Conservation (phyloP, 2,329 filamentous ascomycete genomes). For the Hymenoscyphus albidus region DNA sequence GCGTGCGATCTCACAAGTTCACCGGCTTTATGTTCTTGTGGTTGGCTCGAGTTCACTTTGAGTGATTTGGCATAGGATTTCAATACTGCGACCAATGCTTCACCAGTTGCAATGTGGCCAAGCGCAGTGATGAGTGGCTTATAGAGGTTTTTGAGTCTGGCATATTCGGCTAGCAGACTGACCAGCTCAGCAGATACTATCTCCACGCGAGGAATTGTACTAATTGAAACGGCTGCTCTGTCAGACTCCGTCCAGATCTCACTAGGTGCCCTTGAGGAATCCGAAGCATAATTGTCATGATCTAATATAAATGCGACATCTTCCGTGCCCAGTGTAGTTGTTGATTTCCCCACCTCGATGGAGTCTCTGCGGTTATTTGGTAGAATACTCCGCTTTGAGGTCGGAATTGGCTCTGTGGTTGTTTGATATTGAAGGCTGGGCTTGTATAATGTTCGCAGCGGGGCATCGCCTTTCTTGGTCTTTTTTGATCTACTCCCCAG, state of each 20-base stretch:
- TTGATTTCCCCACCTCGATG: background rate
- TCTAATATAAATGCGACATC: background rate
- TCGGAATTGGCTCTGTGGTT: no score
- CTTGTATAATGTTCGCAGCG: no score
- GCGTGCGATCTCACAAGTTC: constrained; percentile 3
- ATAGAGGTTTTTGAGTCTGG: background rate
- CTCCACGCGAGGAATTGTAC: background rate
- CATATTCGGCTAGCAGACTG: background rate
- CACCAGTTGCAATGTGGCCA: background rate
- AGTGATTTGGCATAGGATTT: background rate
- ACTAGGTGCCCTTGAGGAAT: background rate
- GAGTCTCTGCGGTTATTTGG: background rate
- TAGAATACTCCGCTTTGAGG: no score
- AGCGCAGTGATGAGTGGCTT: background rate
- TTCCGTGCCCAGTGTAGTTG: background rate
- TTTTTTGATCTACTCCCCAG: no score
- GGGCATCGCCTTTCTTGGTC: no score
- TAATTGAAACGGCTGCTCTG: background rate
- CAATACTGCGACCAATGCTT: background rate
- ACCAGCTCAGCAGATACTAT: background rate
- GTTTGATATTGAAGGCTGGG: no score
- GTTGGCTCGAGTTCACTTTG: background rate
- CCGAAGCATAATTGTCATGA: background rate
- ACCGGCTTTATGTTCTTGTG: constrained; percentile 3
- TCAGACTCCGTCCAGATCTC: background rate